A percentile compares a stretch with the other conserved stretches of the same genome.
Evolutionary conservation across 2,329 filamentous ascomycete species (phyloP).

Genomic region (Trichoderma koningiopsis): DNA sequence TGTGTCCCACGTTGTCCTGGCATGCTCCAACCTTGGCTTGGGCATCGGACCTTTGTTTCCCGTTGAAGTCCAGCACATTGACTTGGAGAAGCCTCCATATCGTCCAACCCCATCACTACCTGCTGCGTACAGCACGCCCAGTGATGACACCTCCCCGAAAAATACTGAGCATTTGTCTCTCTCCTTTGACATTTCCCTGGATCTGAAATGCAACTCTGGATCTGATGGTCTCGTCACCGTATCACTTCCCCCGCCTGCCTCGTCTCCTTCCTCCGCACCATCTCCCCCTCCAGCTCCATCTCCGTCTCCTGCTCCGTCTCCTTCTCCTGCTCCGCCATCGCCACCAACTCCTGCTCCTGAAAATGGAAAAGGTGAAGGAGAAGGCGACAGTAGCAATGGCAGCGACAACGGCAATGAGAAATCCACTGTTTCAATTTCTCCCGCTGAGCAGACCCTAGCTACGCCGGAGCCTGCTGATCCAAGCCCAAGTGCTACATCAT

Average conservation of each 20-base stretch:
- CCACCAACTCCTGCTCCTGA: neutral
- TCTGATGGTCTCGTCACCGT: conserved; percentile 37
- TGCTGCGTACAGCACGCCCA: conserved; percentile 10
- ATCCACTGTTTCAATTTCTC: neutral
- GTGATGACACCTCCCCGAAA: neutral
- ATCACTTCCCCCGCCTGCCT: neutral
- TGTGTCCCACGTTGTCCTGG: conserved; percentile 33
- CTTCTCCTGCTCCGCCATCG: neutral
- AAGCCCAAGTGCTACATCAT: neutral
- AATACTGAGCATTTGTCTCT: conserved; percentile 19
- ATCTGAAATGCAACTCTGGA: conserved; percentile 37
- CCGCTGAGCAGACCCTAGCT: neutral
- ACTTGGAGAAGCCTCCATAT: conserved; percentile 24
- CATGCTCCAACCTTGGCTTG: conserved; percentile 35
- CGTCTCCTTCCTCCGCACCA: neutral
- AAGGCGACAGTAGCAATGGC: neutral
- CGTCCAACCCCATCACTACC: conserved; percentile 11
- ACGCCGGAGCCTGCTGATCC: neutral
- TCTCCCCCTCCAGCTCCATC: neutral
- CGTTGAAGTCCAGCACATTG: conserved; percentile 33
- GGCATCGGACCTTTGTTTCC: conserved; percentile 37
- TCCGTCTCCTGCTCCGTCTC: neutral
- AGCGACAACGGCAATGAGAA: neutral
- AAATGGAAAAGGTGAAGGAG: neutral
- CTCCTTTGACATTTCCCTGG: conserved; percentile 33